phyloP scores from a whole-genome alignment of 176 grass and related monocot species.

The Lolium perenne region DNA sequence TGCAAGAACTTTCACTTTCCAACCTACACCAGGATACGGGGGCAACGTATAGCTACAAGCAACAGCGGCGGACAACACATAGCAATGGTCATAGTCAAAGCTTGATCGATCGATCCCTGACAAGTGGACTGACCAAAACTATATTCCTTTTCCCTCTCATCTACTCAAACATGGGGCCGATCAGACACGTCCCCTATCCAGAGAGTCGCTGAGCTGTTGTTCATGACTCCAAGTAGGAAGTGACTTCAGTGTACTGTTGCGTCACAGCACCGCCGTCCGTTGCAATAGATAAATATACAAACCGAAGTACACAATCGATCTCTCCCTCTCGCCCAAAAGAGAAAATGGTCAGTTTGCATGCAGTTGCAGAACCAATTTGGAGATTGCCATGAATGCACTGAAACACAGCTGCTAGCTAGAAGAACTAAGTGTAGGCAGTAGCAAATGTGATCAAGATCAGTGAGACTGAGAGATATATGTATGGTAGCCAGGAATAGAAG shows the following conservation, averaged over 20 bases:
- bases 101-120: slow-evolving; percentile 38
- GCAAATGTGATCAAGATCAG: background rate
- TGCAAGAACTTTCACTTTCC: slow-evolving; percentile 13
- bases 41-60: slow-evolving; percentile 34
- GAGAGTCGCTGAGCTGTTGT: slow-evolving; percentile 26
- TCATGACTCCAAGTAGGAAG: slow-evolving; percentile 31
- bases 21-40: slow-evolving; percentile 46
- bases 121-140: slow-evolving; percentile 28
- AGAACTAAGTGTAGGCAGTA: background rate
- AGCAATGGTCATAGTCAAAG: slow-evolving; percentile 50
- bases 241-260: slow-evolving; percentile 12
- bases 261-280: background rate
- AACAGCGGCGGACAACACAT: slow-evolving; percentile 18
- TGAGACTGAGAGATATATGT: background rate
- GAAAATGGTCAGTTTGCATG: background rate
- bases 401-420: background rate
- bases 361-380: background rate
- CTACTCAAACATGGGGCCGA: slow-evolving; percentile 26
- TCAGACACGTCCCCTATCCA: slow-evolving; percentile 25
- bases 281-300: background rate
- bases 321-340: background rate
- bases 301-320: no score
- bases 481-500: slow-evolving; percentile 8
- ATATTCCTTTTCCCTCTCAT: slow-evolving; percentile 35
- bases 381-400: background rate